Base-by-base conservation (phyloP, 1,139 yeast species). In the Saccharomyces pastorianus region DNA sequence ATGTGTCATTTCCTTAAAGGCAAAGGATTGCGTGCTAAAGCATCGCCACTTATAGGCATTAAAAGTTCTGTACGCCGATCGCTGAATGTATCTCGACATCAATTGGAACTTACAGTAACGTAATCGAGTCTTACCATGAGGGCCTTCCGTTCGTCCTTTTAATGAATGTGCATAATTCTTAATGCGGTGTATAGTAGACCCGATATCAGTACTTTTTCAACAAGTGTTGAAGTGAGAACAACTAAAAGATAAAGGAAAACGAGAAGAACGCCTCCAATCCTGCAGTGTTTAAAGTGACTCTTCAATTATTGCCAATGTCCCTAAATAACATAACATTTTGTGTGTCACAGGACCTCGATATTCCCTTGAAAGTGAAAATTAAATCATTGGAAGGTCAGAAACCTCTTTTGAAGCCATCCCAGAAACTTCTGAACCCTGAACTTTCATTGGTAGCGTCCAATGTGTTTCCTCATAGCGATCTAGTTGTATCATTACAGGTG, bases 331-430 rank as follows among this genome's bases (percentile, higher is more conserved):
- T 81, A 47, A 81, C 90, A 1, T 88, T 88, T 69, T 89, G 89
- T 52, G 77, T 85, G 7, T 85, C 96, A 1, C 83, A 84, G 61
- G 96, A 89, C 64, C 70, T 90, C 25, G 75, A 78, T 31, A 69
- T 78, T 1, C 88, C 88, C 0, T 72, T 84, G 55, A 68, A 74
- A 48, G 71, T 83, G 29, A 81, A 75, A 58, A 69, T 81, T 3
- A 70, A 71, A 28, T 71, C 76, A 1, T 62, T 79, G 31, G 82
- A 80, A 55, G 87, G 87, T 6, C 64, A 69, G 11, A 73, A 73
- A 47, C 75, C 73, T 4, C 67, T 74, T 13, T 70, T 79, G 6
- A 74, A 78, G 49, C 76, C 77, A 32, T 83, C 91, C 1, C 75
- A 77, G 51, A 77, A 79, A 59, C 76, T 85, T 48, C 74, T 75